Conservation (phyloP, 2,329 filamentous ascomycete species). For the Diaporthe batatas region DNA sequence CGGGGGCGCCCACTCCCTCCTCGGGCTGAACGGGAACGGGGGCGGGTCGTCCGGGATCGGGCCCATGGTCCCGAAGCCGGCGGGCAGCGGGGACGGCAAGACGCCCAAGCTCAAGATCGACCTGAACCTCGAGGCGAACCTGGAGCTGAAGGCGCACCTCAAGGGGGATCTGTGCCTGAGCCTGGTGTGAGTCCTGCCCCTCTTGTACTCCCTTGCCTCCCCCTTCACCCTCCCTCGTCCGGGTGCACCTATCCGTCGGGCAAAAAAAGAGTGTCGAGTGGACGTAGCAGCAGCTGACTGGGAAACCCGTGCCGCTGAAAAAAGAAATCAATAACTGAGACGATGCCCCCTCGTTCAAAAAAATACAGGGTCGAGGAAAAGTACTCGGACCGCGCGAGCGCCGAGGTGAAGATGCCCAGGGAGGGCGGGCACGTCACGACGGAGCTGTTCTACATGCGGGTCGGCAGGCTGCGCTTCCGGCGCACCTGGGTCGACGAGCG, state of each 20-base stretch:
- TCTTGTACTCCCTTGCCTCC: background rate
- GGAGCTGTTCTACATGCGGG: conserved; percentile 53
- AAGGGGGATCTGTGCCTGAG: conserved; percentile 80
- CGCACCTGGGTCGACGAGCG: conserved; percentile 51
- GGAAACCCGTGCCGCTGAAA: conserved; percentile 7
- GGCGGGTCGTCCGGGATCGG: conserved; percentile 6
- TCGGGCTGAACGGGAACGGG: background rate
- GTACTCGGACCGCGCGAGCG: conserved; percentile 44
- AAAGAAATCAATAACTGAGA: conserved; percentile 31
- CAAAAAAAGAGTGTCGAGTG: too few relatives aligned
- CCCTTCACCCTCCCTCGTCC: background rate
- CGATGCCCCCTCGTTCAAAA: background rate
- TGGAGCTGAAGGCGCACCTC: conserved; percentile 84
- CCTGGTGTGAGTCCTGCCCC: conserved; percentile 68
- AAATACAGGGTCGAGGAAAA: conserved; percentile 48
- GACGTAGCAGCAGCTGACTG: conserved; percentile 28
- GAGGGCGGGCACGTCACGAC: conserved; percentile 43
- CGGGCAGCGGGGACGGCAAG: conserved; percentile 41
- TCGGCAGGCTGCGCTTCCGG: conserved; percentile 49
- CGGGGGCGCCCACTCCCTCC: conserved; percentile 1
- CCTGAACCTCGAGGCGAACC: conserved; percentile 79
- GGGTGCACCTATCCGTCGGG: too few relatives aligned
- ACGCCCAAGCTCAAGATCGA: conserved; percentile 50
- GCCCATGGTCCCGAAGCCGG: conserved; percentile 9
- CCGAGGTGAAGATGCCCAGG: conserved; percentile 45